phyloP scores from a whole-genome alignment of 2,329 filamentous ascomycete genomes.

The Sporothrix variecibatus region DNA sequence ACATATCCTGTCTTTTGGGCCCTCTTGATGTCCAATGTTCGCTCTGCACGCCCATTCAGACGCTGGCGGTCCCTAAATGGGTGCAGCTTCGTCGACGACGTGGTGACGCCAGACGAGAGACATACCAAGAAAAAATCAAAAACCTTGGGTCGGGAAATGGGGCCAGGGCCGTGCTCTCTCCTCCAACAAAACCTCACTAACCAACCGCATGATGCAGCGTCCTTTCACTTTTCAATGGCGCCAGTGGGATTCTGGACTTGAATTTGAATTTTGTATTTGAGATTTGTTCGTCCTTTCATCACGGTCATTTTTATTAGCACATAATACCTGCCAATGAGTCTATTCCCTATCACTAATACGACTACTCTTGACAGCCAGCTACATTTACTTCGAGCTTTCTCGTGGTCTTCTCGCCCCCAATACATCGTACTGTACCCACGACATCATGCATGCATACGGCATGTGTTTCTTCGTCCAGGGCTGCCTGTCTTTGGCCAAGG shows the following conservation, averaged over 20 bases:
- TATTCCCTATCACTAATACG: neutral
- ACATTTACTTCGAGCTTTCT: no score
- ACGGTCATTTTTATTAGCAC: neutral
- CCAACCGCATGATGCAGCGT: neutral
- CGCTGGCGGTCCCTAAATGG: neutral
- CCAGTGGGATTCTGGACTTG: neutral
- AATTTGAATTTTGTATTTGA: neutral
- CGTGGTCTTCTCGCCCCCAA: no score
- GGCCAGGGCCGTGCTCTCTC: neutral
- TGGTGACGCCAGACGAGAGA: neutral
- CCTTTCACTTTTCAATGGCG: neutral
- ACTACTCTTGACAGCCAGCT: neutral
- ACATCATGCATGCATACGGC: neutral
- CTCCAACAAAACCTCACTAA: neutral
- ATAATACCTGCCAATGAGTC: neutral
- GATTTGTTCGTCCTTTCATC: neutral
- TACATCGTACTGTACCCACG: neutral
- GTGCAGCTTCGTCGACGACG: neutral
- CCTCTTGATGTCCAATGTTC: neutral
- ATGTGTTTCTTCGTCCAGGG: neutral
- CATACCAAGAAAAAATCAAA: neutral
- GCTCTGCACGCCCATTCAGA: neutral
- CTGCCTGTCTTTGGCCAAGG: neutral
- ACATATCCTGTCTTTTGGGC: no score
- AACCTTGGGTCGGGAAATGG: conserved; percentile 7